Base-by-base conservation (phyloP, 768 basidiomycete genomes). In the Chiua virens region DNA sequence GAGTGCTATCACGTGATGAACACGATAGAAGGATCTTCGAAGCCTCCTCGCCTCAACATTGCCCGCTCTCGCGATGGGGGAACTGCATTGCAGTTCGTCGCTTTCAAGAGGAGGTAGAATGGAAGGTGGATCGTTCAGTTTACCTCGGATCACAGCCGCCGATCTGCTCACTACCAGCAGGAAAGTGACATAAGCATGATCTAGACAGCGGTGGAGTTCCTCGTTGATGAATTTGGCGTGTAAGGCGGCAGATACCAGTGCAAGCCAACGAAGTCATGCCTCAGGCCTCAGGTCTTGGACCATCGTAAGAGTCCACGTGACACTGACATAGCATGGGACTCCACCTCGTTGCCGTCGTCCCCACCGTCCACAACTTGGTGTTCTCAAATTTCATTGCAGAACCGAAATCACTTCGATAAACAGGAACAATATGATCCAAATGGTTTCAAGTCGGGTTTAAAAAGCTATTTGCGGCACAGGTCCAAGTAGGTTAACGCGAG, bases 171-270 rank as follows among this genome's bases (percentile, higher is more conserved):
- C 34, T 34, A 8, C 42, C 43, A 50, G 40, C 27, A 32, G 34
- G 14, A 47, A 23, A 3, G 37, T 38, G 46, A 47, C 46, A 47
- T 47, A 30, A 47, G 13, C 28, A 22, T 23, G 45, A 11, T 21
- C n/a, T 3, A 30, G 3, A 36, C 36, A 37, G 40, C 40, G 8
- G 51, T 47, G 57, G 52, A 28, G 34, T 21, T 50, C 44, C 32
- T 46, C 44, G 40, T 15, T 22, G 34, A 56, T 56, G 45, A 59
- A 55, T 36, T 42, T 17, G 28, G 44, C 47, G 44, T 59, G 58
- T 42, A 43, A 7, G 49, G 8, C 10, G 10, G 47, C 36, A 23
- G 30, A 34, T 23, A 30, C 49, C 56, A 45, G 55, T 44, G 56
- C 55, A 49, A 34, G 25, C 22, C 42, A 34, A 15, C 17, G 13